phyloP scores from a whole-genome alignment of 768 basidiomycete species.

The Paxillus involutus region DNA sequence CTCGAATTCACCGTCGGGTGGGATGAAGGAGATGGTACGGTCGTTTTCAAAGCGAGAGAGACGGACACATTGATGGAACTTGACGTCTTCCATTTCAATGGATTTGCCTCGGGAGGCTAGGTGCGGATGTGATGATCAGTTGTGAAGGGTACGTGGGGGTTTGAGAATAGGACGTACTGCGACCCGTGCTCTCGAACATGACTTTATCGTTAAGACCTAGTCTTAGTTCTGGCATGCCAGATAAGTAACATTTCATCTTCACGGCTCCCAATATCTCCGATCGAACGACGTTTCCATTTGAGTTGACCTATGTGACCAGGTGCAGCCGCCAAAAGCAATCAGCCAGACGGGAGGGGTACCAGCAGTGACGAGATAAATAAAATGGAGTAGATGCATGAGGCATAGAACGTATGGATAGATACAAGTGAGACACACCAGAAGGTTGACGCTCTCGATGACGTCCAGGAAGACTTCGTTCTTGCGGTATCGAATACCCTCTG shows the following conservation, averaged over 20 bases:
- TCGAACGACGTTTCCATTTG: constrained; percentile 94
- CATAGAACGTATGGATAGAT: neutral
- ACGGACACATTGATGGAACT: constrained; percentile 99
- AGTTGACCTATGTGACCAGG: constrained; percentile 70
- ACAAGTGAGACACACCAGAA: constrained; percentile 61
- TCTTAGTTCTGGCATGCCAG: constrained; percentile 98
- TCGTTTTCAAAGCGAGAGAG: constrained; percentile 97
- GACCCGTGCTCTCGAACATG: constrained; percentile 97
- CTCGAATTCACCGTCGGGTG: constrained; percentile 98
- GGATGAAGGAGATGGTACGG: constrained; percentile 98
- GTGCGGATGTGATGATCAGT: neutral
- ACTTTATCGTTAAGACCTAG: constrained; percentile 98
- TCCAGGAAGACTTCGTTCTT: constrained; percentile 99
- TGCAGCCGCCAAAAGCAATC: neutral
- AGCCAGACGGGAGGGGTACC: neutral
- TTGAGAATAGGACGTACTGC: constrained; percentile 59
- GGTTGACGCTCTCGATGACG: constrained; percentile 96
- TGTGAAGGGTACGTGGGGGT: neutral
- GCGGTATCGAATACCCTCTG: constrained; percentile 93
- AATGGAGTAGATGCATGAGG: neutral
- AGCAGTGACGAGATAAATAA: no score
- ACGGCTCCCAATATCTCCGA: constrained; percentile 98
- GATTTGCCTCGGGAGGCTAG: constrained; percentile 78
- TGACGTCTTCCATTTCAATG: constrained; percentile 99
- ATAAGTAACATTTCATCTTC: constrained; percentile 99